A percentile compares a stretch with the other conserved stretches of the same genome.
Conservation (phyloP, 2,329 filamentous ascomycete species). For the Aspergillus sp. region DNA sequence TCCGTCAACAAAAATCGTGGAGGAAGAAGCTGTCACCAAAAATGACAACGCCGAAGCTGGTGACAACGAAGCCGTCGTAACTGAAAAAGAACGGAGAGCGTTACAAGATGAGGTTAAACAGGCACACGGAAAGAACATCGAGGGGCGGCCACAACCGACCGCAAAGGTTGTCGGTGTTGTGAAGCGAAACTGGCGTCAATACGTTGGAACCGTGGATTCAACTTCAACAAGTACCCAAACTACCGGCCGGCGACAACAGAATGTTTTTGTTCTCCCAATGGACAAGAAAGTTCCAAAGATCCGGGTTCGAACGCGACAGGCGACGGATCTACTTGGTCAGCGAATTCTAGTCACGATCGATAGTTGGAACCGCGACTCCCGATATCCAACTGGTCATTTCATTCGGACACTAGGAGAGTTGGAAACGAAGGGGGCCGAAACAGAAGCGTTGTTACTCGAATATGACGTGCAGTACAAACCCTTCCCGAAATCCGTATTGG, state of each 20-base stretch:
- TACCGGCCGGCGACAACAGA: constrained; percentile 81
- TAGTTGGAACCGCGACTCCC: constrained; percentile 88
- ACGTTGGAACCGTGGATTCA: constrained; percentile 91
- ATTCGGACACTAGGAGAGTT: constrained; percentile 89
- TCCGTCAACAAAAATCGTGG: constrained; percentile 91
- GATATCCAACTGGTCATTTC: constrained; percentile 91
- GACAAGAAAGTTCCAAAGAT: constrained; percentile 98
- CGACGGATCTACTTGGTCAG: constrained; percentile 83
- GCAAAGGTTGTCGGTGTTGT: constrained; percentile 88
- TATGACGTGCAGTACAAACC: constrained; percentile 98
- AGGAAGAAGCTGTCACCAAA: constrained; percentile 86
- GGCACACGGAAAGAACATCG: constrained; percentile 72
- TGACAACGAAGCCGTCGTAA: constrained; percentile 72
- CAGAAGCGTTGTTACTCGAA: constrained; percentile 88
- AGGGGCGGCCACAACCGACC: constrained; percentile 82
- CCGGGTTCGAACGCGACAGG: constrained; percentile 85
- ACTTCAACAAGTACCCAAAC: constrained; percentile 74
- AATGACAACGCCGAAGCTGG: constrained; percentile 92
- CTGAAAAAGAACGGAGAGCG: constrained; percentile 79
- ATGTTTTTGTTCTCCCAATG: constrained; percentile 94
- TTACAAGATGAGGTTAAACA: constrained; percentile 89
- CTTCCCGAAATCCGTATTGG: constrained; percentile 91
- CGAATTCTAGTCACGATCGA: constrained; percentile 91
- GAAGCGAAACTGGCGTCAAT: constrained; percentile 97
- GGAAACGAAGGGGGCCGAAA: constrained; percentile 96